phyloP scores from a whole-genome alignment of 345 rosid species.

The Salix udensis region DNA sequence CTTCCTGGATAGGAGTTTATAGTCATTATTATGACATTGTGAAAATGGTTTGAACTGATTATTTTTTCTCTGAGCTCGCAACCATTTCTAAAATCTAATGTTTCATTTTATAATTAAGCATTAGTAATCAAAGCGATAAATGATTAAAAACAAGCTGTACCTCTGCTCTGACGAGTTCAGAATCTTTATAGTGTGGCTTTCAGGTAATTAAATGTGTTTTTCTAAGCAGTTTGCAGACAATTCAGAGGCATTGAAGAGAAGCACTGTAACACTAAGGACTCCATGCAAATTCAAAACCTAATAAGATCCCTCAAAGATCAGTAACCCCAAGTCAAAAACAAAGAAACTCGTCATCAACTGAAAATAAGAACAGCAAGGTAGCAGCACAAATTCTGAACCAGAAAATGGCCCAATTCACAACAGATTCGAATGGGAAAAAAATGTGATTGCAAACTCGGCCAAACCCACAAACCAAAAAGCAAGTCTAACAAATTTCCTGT shows the following conservation, averaged over 20 bases:
- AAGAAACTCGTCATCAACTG: constrained; percentile 6
- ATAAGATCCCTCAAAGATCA: constrained; percentile 22
- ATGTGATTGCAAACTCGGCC: not conserved
- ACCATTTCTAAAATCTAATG: too few species aligned
- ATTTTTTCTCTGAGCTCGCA: too few species aligned
- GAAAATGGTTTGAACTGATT: too few species aligned
- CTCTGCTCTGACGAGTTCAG: not conserved
- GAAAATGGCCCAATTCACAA: constrained; percentile 9
- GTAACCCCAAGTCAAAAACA: constrained; percentile 24
- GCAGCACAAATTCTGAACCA: constrained; percentile 7
- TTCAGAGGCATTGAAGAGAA: constrained; percentile 13
- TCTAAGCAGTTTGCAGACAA: constrained; percentile 34
- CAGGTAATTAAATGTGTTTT: too few species aligned
- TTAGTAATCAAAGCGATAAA: too few species aligned
- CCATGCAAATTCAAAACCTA: constrained; percentile 27
- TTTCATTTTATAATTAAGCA: too few species aligned
- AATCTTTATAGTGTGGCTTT: not conserved
- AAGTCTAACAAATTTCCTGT: constrained; percentile 11
- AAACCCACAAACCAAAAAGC: constrained; percentile 6
- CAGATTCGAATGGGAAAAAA: constrained; percentile 3
- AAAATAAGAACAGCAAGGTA: constrained; percentile 11
- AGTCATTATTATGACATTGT: too few species aligned
- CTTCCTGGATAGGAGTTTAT: too few species aligned
- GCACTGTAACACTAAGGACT: constrained; percentile 12
- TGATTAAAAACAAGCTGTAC: not conserved